phyloP scores from a whole-genome alignment of 2,329 filamentous ascomycete species.

The Knufia fluminis region DNA sequence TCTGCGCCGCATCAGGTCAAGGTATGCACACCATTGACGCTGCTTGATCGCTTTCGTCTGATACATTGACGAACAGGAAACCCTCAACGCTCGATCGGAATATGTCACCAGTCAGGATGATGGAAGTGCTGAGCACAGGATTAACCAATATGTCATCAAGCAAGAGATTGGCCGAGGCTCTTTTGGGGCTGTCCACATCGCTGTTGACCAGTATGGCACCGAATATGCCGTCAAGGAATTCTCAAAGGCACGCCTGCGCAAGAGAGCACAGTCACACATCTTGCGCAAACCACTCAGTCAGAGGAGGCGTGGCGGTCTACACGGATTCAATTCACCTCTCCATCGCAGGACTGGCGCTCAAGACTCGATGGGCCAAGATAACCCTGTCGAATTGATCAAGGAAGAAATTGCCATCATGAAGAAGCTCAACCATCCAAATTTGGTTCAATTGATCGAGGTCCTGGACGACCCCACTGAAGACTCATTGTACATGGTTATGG shows the following conservation, averaged over 20 bases:
- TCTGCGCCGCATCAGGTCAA: slow-evolving; percentile 56
- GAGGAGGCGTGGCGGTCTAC: slow-evolving; percentile 44
- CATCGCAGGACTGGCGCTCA: slow-evolving; percentile 48
- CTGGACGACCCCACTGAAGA: slow-evolving; percentile 92
- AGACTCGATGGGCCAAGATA: slow-evolving; percentile 45
- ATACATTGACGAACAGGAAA: slow-evolving; percentile 53
- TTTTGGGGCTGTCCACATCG: slow-evolving; percentile 86
- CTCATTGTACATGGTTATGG: slow-evolving; percentile 95
- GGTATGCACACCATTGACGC: slow-evolving; percentile 28
- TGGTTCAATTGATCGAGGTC: slow-evolving; percentile 90
- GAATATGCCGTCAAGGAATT: slow-evolving; percentile 98
- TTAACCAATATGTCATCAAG: slow-evolving; percentile 91
- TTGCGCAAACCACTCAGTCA: slow-evolving; percentile 53
- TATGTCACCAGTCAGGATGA: slow-evolving; percentile 79
- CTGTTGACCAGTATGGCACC: slow-evolving; percentile 77
- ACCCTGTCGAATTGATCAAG: slow-evolving; percentile 75
- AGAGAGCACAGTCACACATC: slow-evolving; percentile 82
- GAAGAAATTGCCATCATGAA: slow-evolving; percentile 99
- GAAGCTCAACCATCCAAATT: slow-evolving; percentile 86
- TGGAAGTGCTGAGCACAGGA: slow-evolving; percentile 68
- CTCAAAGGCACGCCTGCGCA: slow-evolving; percentile 81
- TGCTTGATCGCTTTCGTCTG: neutral
- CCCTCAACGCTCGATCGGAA: slow-evolving; percentile 77
- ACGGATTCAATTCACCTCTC: slow-evolving; percentile 53
- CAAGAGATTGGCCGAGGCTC: slow-evolving; percentile 96